These are phyloP conservation scores for Periconia digitata DNA, from an alignment of 2,329 filamentous ascomycete species.

Conservation along the genomic window DNA sequence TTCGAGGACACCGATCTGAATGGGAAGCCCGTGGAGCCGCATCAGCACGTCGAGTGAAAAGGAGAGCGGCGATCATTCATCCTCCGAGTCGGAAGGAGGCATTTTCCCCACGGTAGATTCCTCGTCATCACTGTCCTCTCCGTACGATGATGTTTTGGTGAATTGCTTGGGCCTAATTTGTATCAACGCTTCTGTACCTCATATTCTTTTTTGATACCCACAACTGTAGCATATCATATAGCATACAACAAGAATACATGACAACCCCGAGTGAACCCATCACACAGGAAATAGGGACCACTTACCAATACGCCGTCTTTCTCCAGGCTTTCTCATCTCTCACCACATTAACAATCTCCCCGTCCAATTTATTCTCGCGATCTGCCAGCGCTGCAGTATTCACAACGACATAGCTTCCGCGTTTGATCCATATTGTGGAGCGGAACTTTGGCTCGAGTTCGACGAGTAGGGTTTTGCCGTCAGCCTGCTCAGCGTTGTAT, in stretches of 20 bases:
- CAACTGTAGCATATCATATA: conserved; percentile 2
- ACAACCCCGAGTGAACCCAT: too few relatives aligned
- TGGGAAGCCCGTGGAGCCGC: conserved; percentile 18
- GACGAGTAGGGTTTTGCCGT: conserved; percentile 65
- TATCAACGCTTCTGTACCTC: conserved; percentile 23
- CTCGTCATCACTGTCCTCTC: conserved; percentile 70
- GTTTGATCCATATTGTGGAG: conserved; percentile 90
- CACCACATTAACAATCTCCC: conserved; percentile 92
- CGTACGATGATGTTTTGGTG: conserved; percentile 61
- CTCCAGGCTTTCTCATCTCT: conserved; percentile 90
- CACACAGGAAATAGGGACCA: conserved; percentile 1
- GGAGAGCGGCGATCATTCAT: conserved; percentile 46
- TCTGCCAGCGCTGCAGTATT: conserved; percentile 68
- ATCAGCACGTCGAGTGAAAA: conserved; percentile 35
- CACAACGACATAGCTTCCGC: conserved; percentile 82
- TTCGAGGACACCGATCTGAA: conserved; percentile 37
- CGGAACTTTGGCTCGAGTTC: conserved; percentile 85
- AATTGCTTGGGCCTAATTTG: conserved; percentile 77
- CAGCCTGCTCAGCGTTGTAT: conserved; percentile 74
- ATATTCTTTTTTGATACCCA: conserved; percentile 19
- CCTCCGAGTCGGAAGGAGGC: conserved; percentile 79
- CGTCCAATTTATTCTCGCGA: conserved; percentile 74
- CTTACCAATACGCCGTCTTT: conserved; percentile 79
- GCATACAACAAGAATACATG: not conserved
- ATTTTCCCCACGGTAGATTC: conserved; percentile 82